Percentiles rank a stretch among this genome's conserved stretches.
These are phyloP conservation scores for sorghum (Sorghum bicolor) DNA, from an alignment of 176 grass and related monocot genomes.

Conservation along the genomic window DNA sequence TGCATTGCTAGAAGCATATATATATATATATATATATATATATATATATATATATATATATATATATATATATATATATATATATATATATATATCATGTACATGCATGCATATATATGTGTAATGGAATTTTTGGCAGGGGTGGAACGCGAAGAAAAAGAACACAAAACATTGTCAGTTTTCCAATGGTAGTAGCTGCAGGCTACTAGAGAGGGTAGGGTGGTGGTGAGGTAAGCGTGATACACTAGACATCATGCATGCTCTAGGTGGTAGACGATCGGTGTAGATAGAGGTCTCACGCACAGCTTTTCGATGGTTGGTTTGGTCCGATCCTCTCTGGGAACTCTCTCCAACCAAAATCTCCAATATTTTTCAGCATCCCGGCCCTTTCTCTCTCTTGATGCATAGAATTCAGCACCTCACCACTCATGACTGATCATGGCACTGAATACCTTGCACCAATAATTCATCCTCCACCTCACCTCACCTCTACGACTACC, in stretches of 20 bases:
- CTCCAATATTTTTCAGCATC: constrained; percentile 27
- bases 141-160: neutral
- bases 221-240: constrained; percentile 25
- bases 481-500: neutral
- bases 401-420: constrained; percentile 64
- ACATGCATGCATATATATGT: no score
- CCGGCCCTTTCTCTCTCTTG: neutral
- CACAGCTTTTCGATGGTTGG: constrained; percentile 51
- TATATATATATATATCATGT: no score
- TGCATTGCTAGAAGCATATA: no score
- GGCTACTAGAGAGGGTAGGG: neutral
- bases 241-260: neutral
- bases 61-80: no score
- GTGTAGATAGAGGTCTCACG: neutral
- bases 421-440: constrained; percentile 58
- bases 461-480: constrained; percentile 30
- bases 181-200: neutral
- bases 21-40: no score
- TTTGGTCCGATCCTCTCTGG: constrained; percentile 45
- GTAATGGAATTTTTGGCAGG: neutral
- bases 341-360: constrained; percentile 49
- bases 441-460: constrained; percentile 76
- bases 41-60: no score
- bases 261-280: neutral
- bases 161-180: neutral